Evolutionary conservation across 495 filamentous ascomycete species (phyloP), one percentile per base, ranked within the genome.

Genomic region (Hyaloscypha hepaticicola): DNA sequence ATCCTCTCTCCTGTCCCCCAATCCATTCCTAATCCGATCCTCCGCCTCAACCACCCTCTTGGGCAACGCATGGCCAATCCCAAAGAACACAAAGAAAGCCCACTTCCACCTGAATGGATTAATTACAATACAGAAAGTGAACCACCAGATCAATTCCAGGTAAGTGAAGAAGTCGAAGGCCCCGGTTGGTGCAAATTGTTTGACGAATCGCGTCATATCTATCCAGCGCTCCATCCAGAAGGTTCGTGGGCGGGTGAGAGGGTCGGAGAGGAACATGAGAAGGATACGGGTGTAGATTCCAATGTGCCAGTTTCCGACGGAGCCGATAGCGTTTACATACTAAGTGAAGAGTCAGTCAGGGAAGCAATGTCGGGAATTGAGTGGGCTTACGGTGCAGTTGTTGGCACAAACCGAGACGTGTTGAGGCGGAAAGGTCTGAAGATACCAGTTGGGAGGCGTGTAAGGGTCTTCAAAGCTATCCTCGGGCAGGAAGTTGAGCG

Each of bases 81-180:
- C 91, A 69, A 88, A 89, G 69, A 95, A 84, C 28, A 96, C 90
- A 67, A 95, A 96, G 0, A 87, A 75, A 0, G 82, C 85, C 86
- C 86, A 88, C 75, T 88, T 88, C 91, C 91, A 96, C 55, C 90
- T 80, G 75, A 95, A 95, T 0, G 92, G 92, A 70, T 94, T 95
- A 69, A 95, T 82, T 2, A 83, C 77, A 48, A 94, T 82, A 52
- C 85, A 87, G 71, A 94, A 95, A 0, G 86, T 75, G 69, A 93
- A 94, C 91, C 91, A 96, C 78, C 90, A 95, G 12, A 91, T 69
- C 56, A 96, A 76, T 73, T 96, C 91, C 1, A 87, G 80, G 69
- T 96, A 95, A 0, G 92, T 95, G 73, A 95, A 94, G 78, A 96
- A 93, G 69, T 93, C 90, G 70, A 93, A 92, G 0, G 90, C 88